phyloP scores from a whole-genome alignment of 2,329 filamentous ascomycete species.

The Ceratocystis eucalypticola region DNA sequence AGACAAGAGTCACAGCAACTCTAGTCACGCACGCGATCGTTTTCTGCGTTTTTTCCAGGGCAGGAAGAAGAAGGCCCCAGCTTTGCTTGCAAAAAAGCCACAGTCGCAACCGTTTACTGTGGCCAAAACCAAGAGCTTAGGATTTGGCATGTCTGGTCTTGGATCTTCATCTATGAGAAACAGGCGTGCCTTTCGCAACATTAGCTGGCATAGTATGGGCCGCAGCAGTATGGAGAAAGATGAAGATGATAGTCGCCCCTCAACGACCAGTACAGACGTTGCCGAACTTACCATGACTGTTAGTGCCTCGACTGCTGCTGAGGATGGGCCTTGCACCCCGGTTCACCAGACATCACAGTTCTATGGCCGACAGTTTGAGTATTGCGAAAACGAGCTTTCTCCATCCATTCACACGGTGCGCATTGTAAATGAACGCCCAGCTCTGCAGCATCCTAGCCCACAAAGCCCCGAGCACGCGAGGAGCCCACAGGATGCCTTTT shows the following conservation, averaged over 20 bases:
- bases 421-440: slow-evolving; percentile 14
- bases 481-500: slow-evolving; percentile 16
- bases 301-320: slow-evolving; percentile 10
- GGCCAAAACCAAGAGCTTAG: not conserved
- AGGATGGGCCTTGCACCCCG: slow-evolving; percentile 9
- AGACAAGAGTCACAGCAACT: slow-evolving; percentile 9
- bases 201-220: slow-evolving; percentile 1
- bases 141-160: not conserved
- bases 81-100: slow-evolving; percentile 15
- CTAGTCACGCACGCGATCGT: not conserved
- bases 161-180: not conserved
- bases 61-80: slow-evolving; percentile 14
- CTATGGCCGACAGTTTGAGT: slow-evolving; percentile 10
- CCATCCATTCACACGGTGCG: slow-evolving; percentile 17
- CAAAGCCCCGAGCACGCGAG: slow-evolving; percentile 13
- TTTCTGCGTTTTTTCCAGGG: slow-evolving; percentile 12
- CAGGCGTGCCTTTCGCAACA: not conserved
- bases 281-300: slow-evolving; percentile 6
- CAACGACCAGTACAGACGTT: slow-evolving; percentile 6
- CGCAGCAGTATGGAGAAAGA: not conserved
- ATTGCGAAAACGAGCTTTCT: slow-evolving; percentile 14
- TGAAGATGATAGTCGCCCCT: slow-evolving; percentile 9
- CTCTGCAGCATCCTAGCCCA: slow-evolving; percentile 17
- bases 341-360: not conserved
- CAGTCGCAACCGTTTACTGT: not conserved